Conservation (phyloP, 106 monocot genomes). For the Posidonia australis region DNA sequence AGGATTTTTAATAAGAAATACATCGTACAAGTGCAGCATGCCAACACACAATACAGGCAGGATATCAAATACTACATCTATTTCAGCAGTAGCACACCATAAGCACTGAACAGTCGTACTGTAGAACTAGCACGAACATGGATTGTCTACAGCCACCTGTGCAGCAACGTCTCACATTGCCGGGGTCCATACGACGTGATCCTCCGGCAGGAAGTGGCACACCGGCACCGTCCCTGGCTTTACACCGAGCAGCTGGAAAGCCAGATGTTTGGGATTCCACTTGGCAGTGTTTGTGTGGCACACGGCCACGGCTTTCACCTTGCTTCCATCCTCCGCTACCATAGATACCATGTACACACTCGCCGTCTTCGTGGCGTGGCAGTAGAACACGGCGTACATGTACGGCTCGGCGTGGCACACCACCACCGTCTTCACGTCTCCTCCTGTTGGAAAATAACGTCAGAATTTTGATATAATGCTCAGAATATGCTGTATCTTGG, state of each 20-base stretch:
- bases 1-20: too few species aligned
- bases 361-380: slow-evolving; percentile 30
- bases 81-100: too few species aligned
- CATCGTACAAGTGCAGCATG: too few species aligned
- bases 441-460: not conserved
- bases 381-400: slow-evolving; percentile 57
- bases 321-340: slow-evolving; percentile 32
- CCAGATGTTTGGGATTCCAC: slow-evolving; percentile 44
- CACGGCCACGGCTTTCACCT: slow-evolving; percentile 49
- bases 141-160: too few species aligned
- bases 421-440: slow-evolving; percentile 14
- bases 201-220: slow-evolving; percentile 59
- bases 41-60: too few species aligned
- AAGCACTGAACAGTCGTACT: too few species aligned
- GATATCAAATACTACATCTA: too few species aligned
- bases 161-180: too few species aligned
- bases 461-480: not conserved
- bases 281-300: slow-evolving; percentile 42
- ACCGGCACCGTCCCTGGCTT: slow-evolving; percentile 48
- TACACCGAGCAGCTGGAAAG: slow-evolving; percentile 48
- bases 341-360: slow-evolving; percentile 35
- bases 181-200: slow-evolving; percentile 37
- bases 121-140: too few species aligned
- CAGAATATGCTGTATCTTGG: too few species aligned
- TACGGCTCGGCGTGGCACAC: slow-evolving; percentile 57